These are phyloP conservation scores for Thymus quinquecostatus DNA, from an alignment of 257 asterid genomes.

Conservation along the genomic window DNA sequence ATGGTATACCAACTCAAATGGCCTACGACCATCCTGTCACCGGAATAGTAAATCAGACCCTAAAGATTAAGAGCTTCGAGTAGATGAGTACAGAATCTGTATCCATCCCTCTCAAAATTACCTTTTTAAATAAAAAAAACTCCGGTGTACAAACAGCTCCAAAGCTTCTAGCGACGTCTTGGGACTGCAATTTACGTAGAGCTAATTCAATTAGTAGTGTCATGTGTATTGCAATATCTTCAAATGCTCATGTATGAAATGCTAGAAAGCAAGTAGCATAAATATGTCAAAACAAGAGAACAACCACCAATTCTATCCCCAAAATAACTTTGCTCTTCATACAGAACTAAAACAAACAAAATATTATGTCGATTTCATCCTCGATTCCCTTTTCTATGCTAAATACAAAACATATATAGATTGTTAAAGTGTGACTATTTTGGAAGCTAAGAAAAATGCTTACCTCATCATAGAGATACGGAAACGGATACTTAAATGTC, in stretches of 20 bases:
- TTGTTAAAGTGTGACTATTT: background rate
- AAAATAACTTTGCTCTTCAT: background rate
- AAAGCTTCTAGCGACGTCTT: constrained; percentile 84
- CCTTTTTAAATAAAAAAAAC: constrained; percentile 91
- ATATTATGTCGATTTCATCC: background rate
- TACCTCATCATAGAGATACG: constrained; percentile 90
- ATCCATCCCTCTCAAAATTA: constrained; percentile 28
- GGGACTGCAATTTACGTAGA: constrained; percentile 53
- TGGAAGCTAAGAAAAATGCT: constrained; percentile 12
- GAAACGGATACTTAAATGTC: constrained; percentile 72
- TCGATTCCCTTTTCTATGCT: background rate
- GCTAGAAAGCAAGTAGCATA: constrained; percentile 12
- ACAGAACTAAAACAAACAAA: background rate
- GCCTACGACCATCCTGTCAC: constrained; percentile 87
- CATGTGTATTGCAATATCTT: background rate
- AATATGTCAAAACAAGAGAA: constrained; percentile 7
- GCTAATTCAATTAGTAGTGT: constrained; percentile 16
- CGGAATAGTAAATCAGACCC: constrained; percentile 17
- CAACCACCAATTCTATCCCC: background rate
- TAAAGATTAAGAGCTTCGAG: constrained; percentile 15
- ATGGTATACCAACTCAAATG: constrained; percentile 90
- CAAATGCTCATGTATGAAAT: constrained; percentile 2
- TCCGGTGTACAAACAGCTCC: constrained; percentile 98
- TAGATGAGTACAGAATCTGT: constrained; percentile 18
- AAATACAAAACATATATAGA: background rate